Conservation (phyloP, 2,329 filamentous ascomycete genomes). For the Venturia aucupariae region DNA sequence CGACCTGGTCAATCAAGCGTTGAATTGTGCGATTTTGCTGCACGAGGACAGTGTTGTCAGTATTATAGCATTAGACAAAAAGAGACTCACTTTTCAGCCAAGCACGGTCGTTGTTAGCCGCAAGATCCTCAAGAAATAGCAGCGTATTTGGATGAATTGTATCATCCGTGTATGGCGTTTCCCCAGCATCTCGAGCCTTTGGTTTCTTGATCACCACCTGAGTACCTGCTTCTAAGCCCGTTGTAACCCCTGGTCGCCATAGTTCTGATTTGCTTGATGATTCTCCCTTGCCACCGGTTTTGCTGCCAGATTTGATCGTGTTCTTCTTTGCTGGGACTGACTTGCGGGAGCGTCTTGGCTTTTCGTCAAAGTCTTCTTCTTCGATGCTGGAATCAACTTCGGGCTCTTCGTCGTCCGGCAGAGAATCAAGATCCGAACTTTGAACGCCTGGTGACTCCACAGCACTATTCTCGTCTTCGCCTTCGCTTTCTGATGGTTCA, state of each 20-base stretch:
- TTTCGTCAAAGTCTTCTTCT: constrained; percentile 19
- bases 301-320: constrained; percentile 17
- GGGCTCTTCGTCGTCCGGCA: constrained; percentile 17
- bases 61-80: not conserved
- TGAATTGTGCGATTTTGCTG: not conserved
- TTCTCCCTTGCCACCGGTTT: constrained; percentile 19
- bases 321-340: constrained; percentile 16
- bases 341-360: constrained; percentile 22
- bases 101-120: constrained; percentile 51
- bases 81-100: constrained; percentile 51
- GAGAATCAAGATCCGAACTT: constrained; percentile 21
- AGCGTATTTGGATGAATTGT: constrained; percentile 56
- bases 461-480: constrained; percentile 27
- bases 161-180: constrained; percentile 47
- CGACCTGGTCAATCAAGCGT: not conserved
- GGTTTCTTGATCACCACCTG: constrained; percentile 54
- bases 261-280: constrained; percentile 30
- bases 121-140: constrained; percentile 50
- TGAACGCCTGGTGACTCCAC: constrained; percentile 4
- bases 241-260: constrained; percentile 48
- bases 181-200: constrained; percentile 50
- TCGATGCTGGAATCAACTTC: constrained; percentile 21
- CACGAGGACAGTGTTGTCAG: not conserved
- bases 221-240: constrained; percentile 48
- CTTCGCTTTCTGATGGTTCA: constrained; percentile 33